Conservation (phyloP, 352 stramenopile genomes). For the Phytophthora pistaciae region DNA sequence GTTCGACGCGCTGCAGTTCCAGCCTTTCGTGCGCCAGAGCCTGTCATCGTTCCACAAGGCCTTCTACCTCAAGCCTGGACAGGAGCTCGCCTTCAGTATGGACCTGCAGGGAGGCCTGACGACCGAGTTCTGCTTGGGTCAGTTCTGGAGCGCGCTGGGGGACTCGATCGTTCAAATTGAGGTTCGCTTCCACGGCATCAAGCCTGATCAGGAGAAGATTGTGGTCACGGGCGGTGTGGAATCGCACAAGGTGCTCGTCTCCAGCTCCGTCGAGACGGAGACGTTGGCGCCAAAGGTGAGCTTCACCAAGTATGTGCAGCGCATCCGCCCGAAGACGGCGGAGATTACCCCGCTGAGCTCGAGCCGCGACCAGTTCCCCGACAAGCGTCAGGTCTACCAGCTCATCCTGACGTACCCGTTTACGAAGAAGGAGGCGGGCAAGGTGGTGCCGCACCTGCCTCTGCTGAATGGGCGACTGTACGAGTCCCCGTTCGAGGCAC, state of each 20-base stretch:
- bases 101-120: conserved; percentile 80
- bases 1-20: conserved; percentile 91
- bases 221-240: conserved; percentile 69
- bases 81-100: conserved; percentile 77
- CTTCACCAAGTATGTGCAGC: conserved; percentile 89
- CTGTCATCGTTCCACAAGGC: conserved; percentile 73
- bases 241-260: conserved; percentile 82
- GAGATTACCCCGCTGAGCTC: conserved; percentile 85
- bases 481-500: conserved; percentile 93
- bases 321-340: conserved; percentile 77
- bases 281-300: conserved; percentile 74
- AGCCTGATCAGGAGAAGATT: conserved; percentile 71
- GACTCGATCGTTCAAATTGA: conserved; percentile 83
- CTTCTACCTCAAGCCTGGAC: conserved; percentile 71
- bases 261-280: conserved; percentile 78
- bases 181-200: conserved; percentile 88
- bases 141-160: conserved; percentile 92
- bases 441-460: conserved; percentile 83
- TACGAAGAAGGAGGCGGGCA: conserved; percentile 84
- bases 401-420: conserved; percentile 93
- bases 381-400: conserved; percentile 90
- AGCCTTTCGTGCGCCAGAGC: conserved; percentile 87
- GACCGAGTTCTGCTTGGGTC: conserved; percentile 89
- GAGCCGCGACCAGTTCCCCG: conserved; percentile 82
- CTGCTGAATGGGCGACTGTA: conserved; percentile 92